Conservation (phyloP, 306 rosid genomes). For the Begonia fuchsioides region DNA sequence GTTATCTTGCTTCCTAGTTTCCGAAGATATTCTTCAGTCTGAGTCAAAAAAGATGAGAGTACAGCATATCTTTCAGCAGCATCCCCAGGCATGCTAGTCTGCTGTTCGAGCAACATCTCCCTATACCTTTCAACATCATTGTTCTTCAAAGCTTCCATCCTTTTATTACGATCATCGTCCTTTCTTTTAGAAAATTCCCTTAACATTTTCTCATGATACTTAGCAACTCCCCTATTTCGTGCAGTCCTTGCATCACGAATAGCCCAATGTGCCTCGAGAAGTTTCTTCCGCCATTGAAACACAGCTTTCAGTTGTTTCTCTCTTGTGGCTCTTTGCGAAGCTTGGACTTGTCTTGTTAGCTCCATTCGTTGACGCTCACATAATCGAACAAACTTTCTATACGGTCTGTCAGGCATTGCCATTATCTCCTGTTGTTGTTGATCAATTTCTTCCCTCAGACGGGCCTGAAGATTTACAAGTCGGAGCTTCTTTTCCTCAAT, state of each 20-base stretch:
- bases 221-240: slow-evolving; percentile 94
- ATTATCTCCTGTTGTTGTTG: slow-evolving; percentile 96
- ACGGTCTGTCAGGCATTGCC: slow-evolving; percentile 98
- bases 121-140: slow-evolving; percentile 96
- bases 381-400: slow-evolving; percentile 78
- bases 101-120: slow-evolving; percentile 94
- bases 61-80: slow-evolving; percentile 97
- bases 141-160: slow-evolving; percentile 96
- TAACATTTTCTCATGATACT: slow-evolving; percentile 89
- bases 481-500: slow-evolving; percentile 92
- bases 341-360: slow-evolving; percentile 81
- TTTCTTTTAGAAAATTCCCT: slow-evolving; percentile 88
- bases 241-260: slow-evolving; percentile 96
- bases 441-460: slow-evolving; percentile 89
- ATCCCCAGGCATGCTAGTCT: slow-evolving; percentile 73
- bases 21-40: slow-evolving; percentile 95
- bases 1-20: slow-evolving; percentile 92
- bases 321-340: slow-evolving; percentile 71
- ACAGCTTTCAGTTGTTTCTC: slow-evolving; percentile 91
- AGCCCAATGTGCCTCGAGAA: slow-evolving; percentile 93
- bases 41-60: slow-evolving; percentile 78
- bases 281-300: slow-evolving; percentile 94
- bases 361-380: slow-evolving; percentile 97
- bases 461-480: slow-evolving; percentile 75
- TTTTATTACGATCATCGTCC: slow-evolving; percentile 80